A percentile compares a stretch with the other conserved stretches of the same genome.
Conservation (phyloP, 2,329 filamentous ascomycete genomes). For the Ramichloridium luteum region DNA sequence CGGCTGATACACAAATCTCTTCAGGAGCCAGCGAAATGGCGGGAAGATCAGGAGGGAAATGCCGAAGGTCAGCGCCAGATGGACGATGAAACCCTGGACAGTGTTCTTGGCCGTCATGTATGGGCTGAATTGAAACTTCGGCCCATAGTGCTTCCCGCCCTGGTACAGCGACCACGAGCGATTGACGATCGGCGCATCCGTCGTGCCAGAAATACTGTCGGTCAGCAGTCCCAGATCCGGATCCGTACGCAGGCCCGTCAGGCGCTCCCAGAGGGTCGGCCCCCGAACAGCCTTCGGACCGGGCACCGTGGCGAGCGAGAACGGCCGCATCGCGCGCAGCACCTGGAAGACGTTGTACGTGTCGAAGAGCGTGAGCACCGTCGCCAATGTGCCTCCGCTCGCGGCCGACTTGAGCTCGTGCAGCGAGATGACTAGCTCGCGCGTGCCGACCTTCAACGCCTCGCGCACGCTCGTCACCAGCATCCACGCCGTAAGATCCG, state of each 20-base stretch:
- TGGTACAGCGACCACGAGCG: slow-evolving; percentile 46
- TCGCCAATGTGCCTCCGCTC: slow-evolving; percentile 51
- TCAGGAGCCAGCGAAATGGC: slow-evolving; percentile 41
- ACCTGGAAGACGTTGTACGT: slow-evolving; percentile 37
- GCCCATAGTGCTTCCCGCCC: slow-evolving; percentile 42
- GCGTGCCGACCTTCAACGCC: slow-evolving; percentile 37
- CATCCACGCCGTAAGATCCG: slow-evolving; percentile 42
- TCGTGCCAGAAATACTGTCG: slow-evolving; percentile 38
- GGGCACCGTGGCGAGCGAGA: slow-evolving; percentile 37
- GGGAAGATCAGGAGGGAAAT: slow-evolving; percentile 38
- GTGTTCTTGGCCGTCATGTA: slow-evolving; percentile 42
- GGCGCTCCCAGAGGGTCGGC: slow-evolving; percentile 25
- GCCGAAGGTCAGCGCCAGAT: slow-evolving; percentile 36
- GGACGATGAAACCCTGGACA: slow-evolving; percentile 37
- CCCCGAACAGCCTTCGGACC: slow-evolving; percentile 22
- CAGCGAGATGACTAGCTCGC: slow-evolving; percentile 40
- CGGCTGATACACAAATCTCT: slow-evolving; percentile 37
- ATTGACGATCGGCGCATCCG: slow-evolving; percentile 46
- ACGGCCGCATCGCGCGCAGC: slow-evolving; percentile 37
- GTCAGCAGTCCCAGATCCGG: slow-evolving; percentile 48
- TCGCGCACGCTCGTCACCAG: slow-evolving; percentile 43
- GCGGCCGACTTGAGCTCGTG: slow-evolving; percentile 42
- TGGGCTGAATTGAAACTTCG: slow-evolving; percentile 45
- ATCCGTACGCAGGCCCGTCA: slow-evolving; percentile 42
- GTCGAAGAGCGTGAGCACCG: slow-evolving; percentile 47